Percentiles rank a stretch among this genome's conserved stretches.
Conservation (phyloP, 2,329 filamentous ascomycete species). For the Diaporthe sp. region DNA sequence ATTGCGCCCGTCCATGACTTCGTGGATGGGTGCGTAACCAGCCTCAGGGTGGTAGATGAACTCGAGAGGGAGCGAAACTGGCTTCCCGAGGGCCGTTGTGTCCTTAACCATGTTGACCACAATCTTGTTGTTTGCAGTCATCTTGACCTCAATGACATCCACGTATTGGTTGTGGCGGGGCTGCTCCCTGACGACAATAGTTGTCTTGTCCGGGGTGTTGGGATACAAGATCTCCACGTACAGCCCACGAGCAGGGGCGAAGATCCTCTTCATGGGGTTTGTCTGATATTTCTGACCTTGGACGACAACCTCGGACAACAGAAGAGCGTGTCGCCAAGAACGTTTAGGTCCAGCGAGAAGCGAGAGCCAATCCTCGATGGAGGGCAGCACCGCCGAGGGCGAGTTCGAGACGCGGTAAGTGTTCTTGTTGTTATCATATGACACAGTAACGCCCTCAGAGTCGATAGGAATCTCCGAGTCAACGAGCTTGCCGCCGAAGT, state of each 20-base stretch:
- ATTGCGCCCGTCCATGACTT: constrained; percentile 96
- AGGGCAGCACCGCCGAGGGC: constrained; percentile 80
- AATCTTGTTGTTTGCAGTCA: constrained; percentile 83
- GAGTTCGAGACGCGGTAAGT: constrained; percentile 87
- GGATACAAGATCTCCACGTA: constrained; percentile 90
- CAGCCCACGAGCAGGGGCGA: constrained; percentile 87
- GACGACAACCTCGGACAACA: constrained; percentile 92
- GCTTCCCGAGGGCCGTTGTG: constrained; percentile 85
- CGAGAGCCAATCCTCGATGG: constrained; percentile 86
- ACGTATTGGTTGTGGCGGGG: constrained; percentile 87
- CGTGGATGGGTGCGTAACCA: constrained; percentile 96
- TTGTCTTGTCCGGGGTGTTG: constrained; percentile 85
- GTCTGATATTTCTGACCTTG: constrained; percentile 98
- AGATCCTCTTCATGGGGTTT: constrained; percentile 93
- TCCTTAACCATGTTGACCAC: constrained; percentile 93
- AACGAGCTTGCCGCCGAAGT: constrained; percentile 91
- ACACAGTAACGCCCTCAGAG: constrained; percentile 87
- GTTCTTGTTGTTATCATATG: constrained; percentile 83
- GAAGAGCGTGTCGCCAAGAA: constrained; percentile 95
- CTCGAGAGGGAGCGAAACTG: constrained; percentile 85
- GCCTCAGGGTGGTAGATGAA: constrained; percentile 96
- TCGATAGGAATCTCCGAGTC: constrained; percentile 81
- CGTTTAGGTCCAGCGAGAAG: constrained; percentile 87
- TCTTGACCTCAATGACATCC: constrained; percentile 88
- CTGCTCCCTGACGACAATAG: constrained; percentile 90